Base-by-base conservation (phyloP, 1,284 basidiomycete species). In the Trichosporon sp. region DNA sequence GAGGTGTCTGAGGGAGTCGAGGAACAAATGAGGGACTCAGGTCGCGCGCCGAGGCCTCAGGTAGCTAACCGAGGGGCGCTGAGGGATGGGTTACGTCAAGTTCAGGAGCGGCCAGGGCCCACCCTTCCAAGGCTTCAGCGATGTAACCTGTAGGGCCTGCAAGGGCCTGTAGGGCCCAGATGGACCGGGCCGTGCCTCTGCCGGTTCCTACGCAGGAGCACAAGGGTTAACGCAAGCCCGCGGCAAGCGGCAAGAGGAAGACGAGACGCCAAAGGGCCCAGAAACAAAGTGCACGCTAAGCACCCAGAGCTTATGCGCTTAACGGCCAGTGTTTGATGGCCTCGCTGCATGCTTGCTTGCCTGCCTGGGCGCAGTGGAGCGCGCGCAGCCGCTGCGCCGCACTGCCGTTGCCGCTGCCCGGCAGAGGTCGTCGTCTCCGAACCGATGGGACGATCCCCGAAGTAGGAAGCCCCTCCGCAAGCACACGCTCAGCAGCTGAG, bases 131-230 rank as follows among this genome's bases (percentile, higher is more conserved):
- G 29, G 27, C 56, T 60, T 51, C 47, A 25, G 12, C 18, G 21
- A 51, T 51, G 21, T 51, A n/a, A 25, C 47, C 47, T 51, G 47
- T 51, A 51, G 47, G 56, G 29, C 7, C 27, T 9, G 29, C 29
- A n/a, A n/a, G 56, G 21, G 18, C 18, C 56, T 13, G 27, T 8
- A 31, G 27, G 56, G 56, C 56, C 56, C 11, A 32, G 56, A 60
- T 60, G 56, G 56, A 31, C 47, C 56, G 56, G 56, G 8, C 56
- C 56, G 56, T 60, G 56, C 56, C 56, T 60, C 56, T 60, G 56
- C 56, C 56, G 56, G 56, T 60, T 60, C 56, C 56, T 60, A 32
- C 56, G 56, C 56, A 60, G 29, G 56, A 29, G 56, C 29, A n/a
- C 56, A 31, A 31, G 27, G 56, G 29, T 60, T 3, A 60, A 60